These are phyloP conservation scores for Eucommia ulmoides DNA, from an alignment of 257 asterid species.

Conservation along the genomic window DNA sequence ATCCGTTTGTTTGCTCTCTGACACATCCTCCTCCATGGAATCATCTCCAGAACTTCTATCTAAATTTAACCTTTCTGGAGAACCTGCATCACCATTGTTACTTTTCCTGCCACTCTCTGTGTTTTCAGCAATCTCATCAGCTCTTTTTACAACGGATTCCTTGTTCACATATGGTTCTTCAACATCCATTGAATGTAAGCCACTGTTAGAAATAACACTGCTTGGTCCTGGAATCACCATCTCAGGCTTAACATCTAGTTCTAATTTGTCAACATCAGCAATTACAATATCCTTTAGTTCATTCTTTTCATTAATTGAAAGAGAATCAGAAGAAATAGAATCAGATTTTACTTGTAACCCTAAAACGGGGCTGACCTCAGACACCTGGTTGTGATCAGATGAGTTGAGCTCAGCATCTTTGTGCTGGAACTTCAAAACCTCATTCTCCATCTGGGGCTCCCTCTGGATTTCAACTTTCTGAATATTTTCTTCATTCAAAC, in stretches of 20 bases:
- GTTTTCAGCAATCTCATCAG: slow-evolving; percentile 17
- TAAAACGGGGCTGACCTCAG: slow-evolving; percentile 53
- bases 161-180: slow-evolving; percentile 28
- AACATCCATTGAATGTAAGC: slow-evolving; percentile 46
- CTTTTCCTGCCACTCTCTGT: slow-evolving; percentile 21
- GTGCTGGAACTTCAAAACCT: neutral
- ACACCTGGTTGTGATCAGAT: slow-evolving; percentile 10
- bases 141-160: slow-evolving; percentile 22
- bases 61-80: slow-evolving; percentile 42
- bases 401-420: neutral
- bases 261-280: slow-evolving; percentile 65
- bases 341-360: slow-evolving; percentile 67
- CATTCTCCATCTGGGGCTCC: neutral
- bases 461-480: neutral
- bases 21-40: slow-evolving; percentile 66
- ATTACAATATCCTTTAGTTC: slow-evolving; percentile 59
- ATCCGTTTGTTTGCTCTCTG: slow-evolving; percentile 36
- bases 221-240: slow-evolving; percentile 30
- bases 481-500: slow-evolving; percentile 1
- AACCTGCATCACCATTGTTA: slow-evolving; percentile 32
- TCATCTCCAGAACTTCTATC: slow-evolving; percentile 76
- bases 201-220: slow-evolving; percentile 32
- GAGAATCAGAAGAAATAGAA: slow-evolving; percentile 62
- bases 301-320: slow-evolving; percentile 54
- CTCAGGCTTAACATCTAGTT: slow-evolving; percentile 55